Evolutionary conservation across 2,329 filamentous ascomycete genomes (phyloP), one percentile per base, ranked within the genome.

Genomic region (Sporothrix luriei): DNA sequence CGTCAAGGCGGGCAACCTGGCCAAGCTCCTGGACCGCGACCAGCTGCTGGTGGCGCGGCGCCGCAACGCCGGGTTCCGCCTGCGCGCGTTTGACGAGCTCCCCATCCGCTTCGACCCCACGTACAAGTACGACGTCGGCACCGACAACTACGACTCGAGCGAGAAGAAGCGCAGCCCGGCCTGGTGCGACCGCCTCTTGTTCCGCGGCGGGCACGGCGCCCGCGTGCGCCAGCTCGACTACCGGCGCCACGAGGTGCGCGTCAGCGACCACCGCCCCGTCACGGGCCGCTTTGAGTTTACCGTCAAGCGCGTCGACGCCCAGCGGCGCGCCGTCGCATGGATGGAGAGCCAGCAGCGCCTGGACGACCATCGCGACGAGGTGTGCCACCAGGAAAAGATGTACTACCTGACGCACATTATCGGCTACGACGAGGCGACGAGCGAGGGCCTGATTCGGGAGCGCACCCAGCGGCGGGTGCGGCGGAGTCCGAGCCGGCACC

Each of bases 81-180:
- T 99, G 5, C 89, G 94, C 24, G 90, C 92, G 0, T 98, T 99
- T 78, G 89, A 90, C n/a, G 95, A 99, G 80, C 84, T 90, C 69
- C 91, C 91, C 0, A 97, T 99, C 75, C 90, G 88, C 0, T 99
- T 99, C 78, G 90, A 93, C 9, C 95, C 95, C 0, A 99, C 95
- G 0, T 99, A 99, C 84, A 99, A 99, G 78, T 99, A 99, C 78
- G 95, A 99, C 75, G 93, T 98, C 0, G 94, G 94, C 19, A 96
- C 93, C 0, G 94, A 98, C 77, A 91, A 88, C 7, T 99, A 98
- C 78, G 95, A 99, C 78, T 91, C 91, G 0, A 94, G 91, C 75
- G 95, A 99, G 79, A 99, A 99, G 84, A 92, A 92, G 78, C 88
- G 95, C 65, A 91, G 92, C 26, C 95, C 95, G 0, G 95, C 95